These are phyloP conservation scores for Yarrowia porcina DNA, from an alignment of 805 yeast genomes.

Conservation along the genomic window DNA sequence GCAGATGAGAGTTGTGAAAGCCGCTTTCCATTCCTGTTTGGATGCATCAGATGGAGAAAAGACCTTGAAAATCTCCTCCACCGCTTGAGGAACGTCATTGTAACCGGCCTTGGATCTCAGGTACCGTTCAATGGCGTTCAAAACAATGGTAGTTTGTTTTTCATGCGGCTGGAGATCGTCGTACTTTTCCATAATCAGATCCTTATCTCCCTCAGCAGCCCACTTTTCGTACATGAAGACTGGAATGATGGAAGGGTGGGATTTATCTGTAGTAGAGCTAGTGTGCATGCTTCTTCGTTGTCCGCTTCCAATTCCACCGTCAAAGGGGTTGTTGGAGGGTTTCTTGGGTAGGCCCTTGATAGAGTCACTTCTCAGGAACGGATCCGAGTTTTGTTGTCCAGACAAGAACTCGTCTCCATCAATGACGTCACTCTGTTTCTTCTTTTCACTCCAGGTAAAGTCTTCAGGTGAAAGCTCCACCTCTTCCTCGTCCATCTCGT, in stretches of 20 bases:
- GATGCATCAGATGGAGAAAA: not conserved
- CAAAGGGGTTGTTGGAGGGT: conserved; percentile 12
- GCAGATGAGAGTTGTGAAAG: not conserved
- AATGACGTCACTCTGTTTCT: not conserved
- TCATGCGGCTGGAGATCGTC: not conserved
- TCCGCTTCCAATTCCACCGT: conserved; percentile 1
- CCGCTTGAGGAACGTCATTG: conserved; percentile 8
- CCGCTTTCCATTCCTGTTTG: not conserved
- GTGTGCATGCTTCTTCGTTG: conserved; percentile 9
- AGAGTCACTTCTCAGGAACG: conserved; percentile 1
- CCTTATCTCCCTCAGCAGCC: not conserved
- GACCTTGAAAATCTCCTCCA: not conserved
- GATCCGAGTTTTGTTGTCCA: not conserved
- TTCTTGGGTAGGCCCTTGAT: not conserved
- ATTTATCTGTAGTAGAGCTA: no score
- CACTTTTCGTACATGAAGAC: conserved; percentile 5
- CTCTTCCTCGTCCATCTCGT: conserved; percentile 23
- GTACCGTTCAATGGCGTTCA: not conserved
- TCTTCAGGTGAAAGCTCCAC: conserved; percentile 7
- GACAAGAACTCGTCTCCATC: conserved; percentile 13
- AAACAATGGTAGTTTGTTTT: not conserved
- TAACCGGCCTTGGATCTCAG: not conserved
- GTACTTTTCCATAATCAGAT: not conserved
- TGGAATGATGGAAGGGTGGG: not conserved
- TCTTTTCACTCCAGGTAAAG: conserved; percentile 8